Base-by-base conservation (phyloP, 306 rosid genomes). In the Vigna trinervia region DNA sequence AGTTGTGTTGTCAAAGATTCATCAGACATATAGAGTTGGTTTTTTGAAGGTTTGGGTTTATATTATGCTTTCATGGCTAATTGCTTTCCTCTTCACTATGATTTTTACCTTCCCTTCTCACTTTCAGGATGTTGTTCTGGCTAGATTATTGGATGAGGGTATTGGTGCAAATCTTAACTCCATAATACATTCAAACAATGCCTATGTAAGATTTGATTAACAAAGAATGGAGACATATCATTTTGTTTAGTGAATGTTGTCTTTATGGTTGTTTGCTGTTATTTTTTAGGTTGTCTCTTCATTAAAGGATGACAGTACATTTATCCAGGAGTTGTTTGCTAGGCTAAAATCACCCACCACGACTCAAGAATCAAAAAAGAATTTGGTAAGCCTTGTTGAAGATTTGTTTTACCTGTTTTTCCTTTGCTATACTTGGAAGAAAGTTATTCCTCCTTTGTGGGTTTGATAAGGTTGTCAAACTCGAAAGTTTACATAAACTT, bases 21-120 rank as follows among this genome's bases (percentile, higher is more conserved):
- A 94, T 75, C 98, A 94, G 87, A 92, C 98, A 14, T 94, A 94
- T 81, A 89, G 96, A 88, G 82, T 94, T 92, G 96, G 97, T 56
- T 94, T 87, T 86, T 76, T 94, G 80, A 94, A 94, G 98, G 98
- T 92, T 78, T 56, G 86, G 41, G 75, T 67, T 28, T 36, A 63
- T 67, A 12, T 74, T 36, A 50, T 59, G 79, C 17, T 69, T 53
- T 8, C 36, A 48, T 80, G 50, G 58, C 12, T 12, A 36, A 13
- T 61, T 65, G 12, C 38, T 60, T 74, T 74, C 71, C 43, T 79
- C 71, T 56, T 54, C 43, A 52, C 32, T 84, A 30, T 63, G 58
- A 78, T 70, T 67, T 80, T 83, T 64, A 82, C 86, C 63, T 74
- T 76, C 28, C 41, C 56, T 56, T 82, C 65, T 70, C 76, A 58